These are phyloP conservation scores for Petunia secreta DNA, from an alignment of 257 asterid species.

Conservation along the genomic window DNA sequence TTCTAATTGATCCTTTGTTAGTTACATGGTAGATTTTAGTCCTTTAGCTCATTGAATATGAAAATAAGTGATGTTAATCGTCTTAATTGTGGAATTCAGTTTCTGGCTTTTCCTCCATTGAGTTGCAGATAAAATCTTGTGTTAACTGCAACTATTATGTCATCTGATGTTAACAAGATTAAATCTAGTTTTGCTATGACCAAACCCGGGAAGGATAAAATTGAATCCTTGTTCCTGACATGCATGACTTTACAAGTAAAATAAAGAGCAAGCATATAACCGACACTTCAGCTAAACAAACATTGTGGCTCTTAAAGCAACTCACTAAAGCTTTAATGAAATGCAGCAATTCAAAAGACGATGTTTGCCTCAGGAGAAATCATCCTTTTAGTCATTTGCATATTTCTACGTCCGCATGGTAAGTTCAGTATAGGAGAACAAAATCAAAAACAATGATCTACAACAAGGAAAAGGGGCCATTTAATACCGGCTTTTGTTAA, in stretches of 20 bases:
- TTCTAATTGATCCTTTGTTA: neutral
- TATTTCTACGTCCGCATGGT: neutral
- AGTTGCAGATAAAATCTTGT: neutral
- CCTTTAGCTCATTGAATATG: neutral
- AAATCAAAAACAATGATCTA: neutral
- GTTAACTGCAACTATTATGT: neutral
- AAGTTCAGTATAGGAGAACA: neutral
- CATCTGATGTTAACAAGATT: conserved; percentile 2
- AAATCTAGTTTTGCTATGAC: neutral
- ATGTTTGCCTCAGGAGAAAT: neutral
- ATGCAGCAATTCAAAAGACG: neutral
- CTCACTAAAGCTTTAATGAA: neutral
- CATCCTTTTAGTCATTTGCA: neutral
- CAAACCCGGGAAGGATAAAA: no score
- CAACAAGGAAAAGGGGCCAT: neutral
- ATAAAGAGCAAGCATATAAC: neutral
- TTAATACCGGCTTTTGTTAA: neutral
- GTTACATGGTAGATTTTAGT: neutral
- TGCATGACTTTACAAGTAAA: neutral
- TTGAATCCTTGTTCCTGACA: no score
- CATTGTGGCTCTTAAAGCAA: neutral
- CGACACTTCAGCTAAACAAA: neutral
- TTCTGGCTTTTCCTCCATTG: neutral
- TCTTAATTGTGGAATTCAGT: no score
- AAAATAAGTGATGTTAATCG: neutral